Evolutionary conservation across 2,329 filamentous ascomycete species (phyloP).

Genomic region (Mariannaea sp.): DNA sequence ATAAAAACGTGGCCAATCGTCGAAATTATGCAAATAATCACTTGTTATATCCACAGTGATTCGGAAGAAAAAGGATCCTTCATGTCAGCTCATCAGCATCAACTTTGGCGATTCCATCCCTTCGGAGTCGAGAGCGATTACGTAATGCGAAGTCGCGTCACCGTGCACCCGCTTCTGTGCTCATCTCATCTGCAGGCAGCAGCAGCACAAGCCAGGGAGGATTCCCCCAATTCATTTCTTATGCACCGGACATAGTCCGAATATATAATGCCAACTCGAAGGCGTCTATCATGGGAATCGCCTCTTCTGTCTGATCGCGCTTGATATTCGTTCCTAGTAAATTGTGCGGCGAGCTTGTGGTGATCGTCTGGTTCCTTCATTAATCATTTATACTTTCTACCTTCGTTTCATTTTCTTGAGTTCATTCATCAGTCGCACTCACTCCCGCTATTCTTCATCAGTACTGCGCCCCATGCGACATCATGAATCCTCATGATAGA

Average conservation of each 20-base stretch:
- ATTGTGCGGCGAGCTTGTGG: no score
- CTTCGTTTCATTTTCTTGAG: background rate
- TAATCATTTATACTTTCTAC: no score
- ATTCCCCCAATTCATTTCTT: background rate
- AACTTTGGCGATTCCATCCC: background rate
- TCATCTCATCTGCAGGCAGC: background rate
- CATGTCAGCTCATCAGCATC: background rate
- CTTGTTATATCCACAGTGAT: no score
- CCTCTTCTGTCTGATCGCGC: background rate
- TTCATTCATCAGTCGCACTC: no score
- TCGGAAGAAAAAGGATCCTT: background rate
- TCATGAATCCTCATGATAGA: slow-evolving; percentile 15
- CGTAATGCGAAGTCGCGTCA: background rate
- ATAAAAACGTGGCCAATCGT: no score
- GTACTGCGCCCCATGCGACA: slow-evolving; percentile 1
- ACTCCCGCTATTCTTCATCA: no score
- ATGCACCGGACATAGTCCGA: background rate
- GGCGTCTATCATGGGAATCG: background rate
- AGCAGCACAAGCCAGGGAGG: background rate
- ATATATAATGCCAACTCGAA: background rate
- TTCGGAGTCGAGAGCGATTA: background rate
- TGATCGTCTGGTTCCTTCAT: no score
- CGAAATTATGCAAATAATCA: no score
- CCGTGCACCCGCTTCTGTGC: background rate
- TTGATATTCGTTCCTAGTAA: background rate